phyloP scores from a whole-genome alignment of 441 rosid genomes.

The Flueggea neowawraea region DNA sequence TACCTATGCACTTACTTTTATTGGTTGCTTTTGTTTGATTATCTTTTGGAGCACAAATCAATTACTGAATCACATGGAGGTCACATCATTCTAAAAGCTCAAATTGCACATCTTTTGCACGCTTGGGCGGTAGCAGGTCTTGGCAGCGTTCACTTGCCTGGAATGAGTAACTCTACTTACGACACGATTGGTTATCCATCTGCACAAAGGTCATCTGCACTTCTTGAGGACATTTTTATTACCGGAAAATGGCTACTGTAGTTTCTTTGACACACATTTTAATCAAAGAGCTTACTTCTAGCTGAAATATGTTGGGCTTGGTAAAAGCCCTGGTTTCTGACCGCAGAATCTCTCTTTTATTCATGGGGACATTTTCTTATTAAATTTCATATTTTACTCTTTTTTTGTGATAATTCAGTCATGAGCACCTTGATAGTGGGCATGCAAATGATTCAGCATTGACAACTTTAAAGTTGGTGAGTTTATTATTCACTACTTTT shows the following conservation, averaged over 20 bases:
- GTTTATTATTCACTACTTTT: conserved; percentile 3
- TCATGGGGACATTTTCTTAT: not conserved
- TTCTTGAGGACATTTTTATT: conserved; percentile 61
- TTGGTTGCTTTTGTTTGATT: conserved; percentile 20
- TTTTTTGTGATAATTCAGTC: conserved; percentile 41
- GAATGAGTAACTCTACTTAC: conserved; percentile 83
- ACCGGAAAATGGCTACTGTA: conserved; percentile 27
- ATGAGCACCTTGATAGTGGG: conserved; percentile 42
- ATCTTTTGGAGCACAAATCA: conserved; percentile 29
- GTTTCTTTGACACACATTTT: conserved; percentile 25
- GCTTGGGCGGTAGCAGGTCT: conserved; percentile 94
- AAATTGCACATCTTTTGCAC: conserved; percentile 93
- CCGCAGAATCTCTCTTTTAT: conserved; percentile 17
- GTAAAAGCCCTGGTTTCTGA: conserved; percentile 24
- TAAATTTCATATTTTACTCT: not conserved
- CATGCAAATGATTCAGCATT: conserved; percentile 27
- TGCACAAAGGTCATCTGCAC: conserved; percentile 96
- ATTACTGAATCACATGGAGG: conserved; percentile 45
- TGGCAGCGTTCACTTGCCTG: conserved; percentile 91
- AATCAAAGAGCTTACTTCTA: conserved; percentile 20
- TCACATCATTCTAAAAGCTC: conserved; percentile 63
- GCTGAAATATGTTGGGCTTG: conserved; percentile 33
- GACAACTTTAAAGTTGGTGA: conserved; percentile 43
- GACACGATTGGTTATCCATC: conserved; percentile 86
- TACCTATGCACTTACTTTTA: conserved; percentile 4